Evolutionary conservation across 148 eudicot genomes (phyloP).

Genomic region (Cornus controversa): DNA sequence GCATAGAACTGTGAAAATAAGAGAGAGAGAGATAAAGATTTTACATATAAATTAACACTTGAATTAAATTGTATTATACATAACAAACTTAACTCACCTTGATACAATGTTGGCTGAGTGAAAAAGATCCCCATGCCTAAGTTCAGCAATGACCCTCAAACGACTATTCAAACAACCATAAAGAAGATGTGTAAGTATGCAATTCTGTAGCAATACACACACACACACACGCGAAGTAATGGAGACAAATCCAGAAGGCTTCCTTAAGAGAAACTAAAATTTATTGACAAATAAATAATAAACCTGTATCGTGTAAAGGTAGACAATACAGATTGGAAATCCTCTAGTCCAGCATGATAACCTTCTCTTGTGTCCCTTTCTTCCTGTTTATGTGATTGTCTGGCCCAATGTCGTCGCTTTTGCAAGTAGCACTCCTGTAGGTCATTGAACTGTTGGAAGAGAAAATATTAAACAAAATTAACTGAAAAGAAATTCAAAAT

Average conservation of each 20-base stretch:
- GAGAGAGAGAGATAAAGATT: background rate
- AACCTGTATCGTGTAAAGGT: slow-evolving; percentile 83
- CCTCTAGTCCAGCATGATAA: slow-evolving; percentile 65
- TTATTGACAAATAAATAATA: background rate
- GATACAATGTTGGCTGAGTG: slow-evolving; percentile 82
- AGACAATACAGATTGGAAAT: slow-evolving; percentile 74
- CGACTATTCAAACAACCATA: slow-evolving; percentile 41
- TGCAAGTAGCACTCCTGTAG: slow-evolving; percentile 84
- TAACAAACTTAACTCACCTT: slow-evolving; percentile 43
- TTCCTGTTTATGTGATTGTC: slow-evolving; percentile 27
- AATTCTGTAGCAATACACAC: background rate
- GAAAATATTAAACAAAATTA: background rate
- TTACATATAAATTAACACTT: background rate
- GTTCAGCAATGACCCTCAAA: slow-evolving; percentile 73
- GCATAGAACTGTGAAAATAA: background rate
- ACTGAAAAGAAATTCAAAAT: background rate
- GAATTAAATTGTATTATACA: background rate
- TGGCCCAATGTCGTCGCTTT: slow-evolving; percentile 62
- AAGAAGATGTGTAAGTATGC: background rate
- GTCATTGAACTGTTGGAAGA: slow-evolving; percentile 61
- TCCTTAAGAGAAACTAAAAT: background rate
- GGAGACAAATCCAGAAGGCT: background rate
- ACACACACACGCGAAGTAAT: background rate
- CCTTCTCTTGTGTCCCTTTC: slow-evolving; percentile 40
- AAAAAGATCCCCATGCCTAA: slow-evolving; percentile 78